Percentiles rank a stretch among this genome's conserved stretches.
Conservation (phyloP, 2,329 filamentous ascomycete genomes). For the Scedosporium boydii region DNA sequence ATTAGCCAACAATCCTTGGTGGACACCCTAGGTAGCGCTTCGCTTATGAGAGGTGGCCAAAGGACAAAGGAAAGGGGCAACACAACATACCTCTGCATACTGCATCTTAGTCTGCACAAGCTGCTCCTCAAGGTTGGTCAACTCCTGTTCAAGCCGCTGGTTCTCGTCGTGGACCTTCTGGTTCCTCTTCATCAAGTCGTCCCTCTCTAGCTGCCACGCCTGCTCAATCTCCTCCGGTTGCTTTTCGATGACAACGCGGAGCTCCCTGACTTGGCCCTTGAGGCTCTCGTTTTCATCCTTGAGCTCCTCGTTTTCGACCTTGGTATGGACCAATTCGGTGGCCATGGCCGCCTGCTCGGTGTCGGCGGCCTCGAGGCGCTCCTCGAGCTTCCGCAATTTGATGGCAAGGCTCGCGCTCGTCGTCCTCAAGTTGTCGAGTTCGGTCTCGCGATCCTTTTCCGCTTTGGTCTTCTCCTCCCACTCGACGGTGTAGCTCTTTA, state of each 20-base stretch:
- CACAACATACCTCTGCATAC: constrained; percentile 76
- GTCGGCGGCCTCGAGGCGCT: constrained; percentile 80
- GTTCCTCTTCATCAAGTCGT: constrained; percentile 85
- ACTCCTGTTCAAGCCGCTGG: constrained; percentile 73
- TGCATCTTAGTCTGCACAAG: constrained; percentile 91
- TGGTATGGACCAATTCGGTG: constrained; percentile 82
- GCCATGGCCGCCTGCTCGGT: constrained; percentile 84
- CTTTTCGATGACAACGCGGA: constrained; percentile 77
- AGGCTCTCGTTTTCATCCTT: constrained; percentile 84
- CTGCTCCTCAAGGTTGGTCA: constrained; percentile 85
- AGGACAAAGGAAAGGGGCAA: constrained; percentile 1
- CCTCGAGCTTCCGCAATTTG: constrained; percentile 77
- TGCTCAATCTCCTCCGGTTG: constrained; percentile 85
- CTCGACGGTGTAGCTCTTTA: constrained; percentile 72
- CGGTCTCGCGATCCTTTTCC: constrained; percentile 73
- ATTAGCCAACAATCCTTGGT: too few relatives aligned
- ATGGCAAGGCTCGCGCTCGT: constrained; percentile 59
- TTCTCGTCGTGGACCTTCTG: constrained; percentile 93
- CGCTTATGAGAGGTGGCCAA: background rate
- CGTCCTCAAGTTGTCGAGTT: constrained; percentile 64
- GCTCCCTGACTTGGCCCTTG: constrained; percentile 73
- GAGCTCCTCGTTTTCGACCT: constrained; percentile 87
- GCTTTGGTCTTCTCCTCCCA: constrained; percentile 86
- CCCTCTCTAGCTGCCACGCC: constrained; percentile 74
- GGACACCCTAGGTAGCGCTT: too few relatives aligned